Evolutionary conservation across 306 rosid species (phyloP), one percentile per base, ranked within the genome.

Genomic region (Trifolium subterraneum): DNA sequence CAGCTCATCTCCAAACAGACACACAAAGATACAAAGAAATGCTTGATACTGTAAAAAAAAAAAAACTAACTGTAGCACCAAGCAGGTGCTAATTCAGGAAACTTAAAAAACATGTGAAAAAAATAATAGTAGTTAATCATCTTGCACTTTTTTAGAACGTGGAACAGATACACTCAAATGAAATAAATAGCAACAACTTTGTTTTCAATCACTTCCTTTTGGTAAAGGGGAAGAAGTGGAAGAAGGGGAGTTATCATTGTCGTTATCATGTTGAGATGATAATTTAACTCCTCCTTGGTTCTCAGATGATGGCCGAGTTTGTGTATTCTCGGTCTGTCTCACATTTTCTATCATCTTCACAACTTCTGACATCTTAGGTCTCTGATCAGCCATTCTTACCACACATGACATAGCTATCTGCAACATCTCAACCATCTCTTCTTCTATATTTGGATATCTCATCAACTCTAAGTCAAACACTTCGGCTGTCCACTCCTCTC

Each of bases 401-500:
- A 93, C 98, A 58, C 98, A 93, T 33, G 98, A 81, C 92, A 93
- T 86, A 7, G 97, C 98, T 54, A 93, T 88, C 83, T 90, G 98
- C 27, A 90, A 82, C 95, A 88, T 90, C 73, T 90, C 98, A 27
- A 93, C 98, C 96, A 93, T 88, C 88, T 93, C 96, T 84, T 93
- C 98, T 87, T 93, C 98, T 72, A 93, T 93, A 52, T 89, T 86
- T 13, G 96, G 96, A 72, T 74, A 90, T 79, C 88, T 84, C 98
- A 90, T 88, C 16, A 93, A 84, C 86, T 90, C 90, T 3, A 93
- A 58, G 83, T 93, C 98, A 82, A 93, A 93, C 31, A 93, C 98
- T 85, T 93, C 98, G 0, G 96, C 96, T 4, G 98, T 92, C 98
- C 98, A 92, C 81, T 92, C 96, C 84, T 90, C 98, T 38, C 95